Base-by-base conservation (phyloP, 2,329 filamentous ascomycete species). In the Intubia oerlemansii region DNA sequence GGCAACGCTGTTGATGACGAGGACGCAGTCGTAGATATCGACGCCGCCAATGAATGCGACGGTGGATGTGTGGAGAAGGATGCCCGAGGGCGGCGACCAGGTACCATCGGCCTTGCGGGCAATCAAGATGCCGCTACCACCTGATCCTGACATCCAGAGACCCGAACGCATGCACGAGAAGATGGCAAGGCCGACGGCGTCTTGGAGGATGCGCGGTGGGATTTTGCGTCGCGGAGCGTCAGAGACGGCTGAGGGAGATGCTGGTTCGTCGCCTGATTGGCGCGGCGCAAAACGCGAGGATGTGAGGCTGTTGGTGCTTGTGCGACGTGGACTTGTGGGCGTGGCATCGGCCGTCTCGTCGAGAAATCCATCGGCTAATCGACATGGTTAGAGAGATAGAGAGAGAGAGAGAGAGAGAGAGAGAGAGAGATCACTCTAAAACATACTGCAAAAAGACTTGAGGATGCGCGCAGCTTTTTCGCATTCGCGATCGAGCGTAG, bases 151-250 rank as follows among this genome's bases (percentile, higher is more conserved):
- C 40, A 91, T 62, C 78, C 84, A 92, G 18, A 93, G 56, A 10
- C 85, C 85, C 10, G 80, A 85, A 34, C 85, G 73, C 81, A 93
- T 91, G 17, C 81, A 91, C 1, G 84, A 92, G 54, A 93, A 93
- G 39, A 95, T 79, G 31, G 81, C 84, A 33, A 95, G 63, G 9
- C 81, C 85, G 39, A 85, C 81, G 17, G 84, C 82, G 51, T 88
- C 79, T 44, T 78, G 69, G 40, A 95, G 80, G 32, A 93, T 80
- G 43, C 74, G 65, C 32, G 72, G 57, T 1, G 85, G 85, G 17
- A 95, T 93, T 53, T 82, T 88, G 51, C 85, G 80, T 29, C 60
- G 50, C 12, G 79, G 55, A 30, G 57, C 58, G 28, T 56, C 57
- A 28, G 50, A 70, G 45, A 30, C 24, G 4, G 28, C 14, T 3